Evolutionary conservation across 768 basidiomycete species (phyloP).

Genomic region (Boletales sp.): DNA sequence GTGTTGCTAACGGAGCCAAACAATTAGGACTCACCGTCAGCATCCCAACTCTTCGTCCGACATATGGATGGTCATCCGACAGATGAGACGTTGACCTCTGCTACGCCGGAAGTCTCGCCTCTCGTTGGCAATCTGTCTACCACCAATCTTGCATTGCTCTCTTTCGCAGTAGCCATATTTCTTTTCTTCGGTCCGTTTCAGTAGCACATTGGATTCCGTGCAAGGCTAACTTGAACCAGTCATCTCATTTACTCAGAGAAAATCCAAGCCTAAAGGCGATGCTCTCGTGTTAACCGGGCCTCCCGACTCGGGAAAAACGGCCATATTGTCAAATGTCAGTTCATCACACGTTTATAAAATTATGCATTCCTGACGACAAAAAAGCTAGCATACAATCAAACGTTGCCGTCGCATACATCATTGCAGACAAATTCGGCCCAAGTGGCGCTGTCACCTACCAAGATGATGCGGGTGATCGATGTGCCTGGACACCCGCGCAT

Average conservation of each 20-base stretch:
- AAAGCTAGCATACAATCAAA: slow-evolving; percentile 59
- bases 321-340: slow-evolving; percentile 68
- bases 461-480: slow-evolving; percentile 58
- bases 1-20: slow-evolving; percentile 21
- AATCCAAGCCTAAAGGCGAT: slow-evolving; percentile 48
- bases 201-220: not conserved
- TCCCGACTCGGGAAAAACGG: slow-evolving; percentile 78
- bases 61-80: slow-evolving; percentile 12
- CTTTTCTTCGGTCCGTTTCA: slow-evolving; percentile 41
- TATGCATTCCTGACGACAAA: slow-evolving; percentile 7
- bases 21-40: slow-evolving; percentile 2
- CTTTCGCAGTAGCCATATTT: slow-evolving; percentile 42
- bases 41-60: not conserved
- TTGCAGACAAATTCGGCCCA: slow-evolving; percentile 66
- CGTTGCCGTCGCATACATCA: slow-evolving; percentile 70
- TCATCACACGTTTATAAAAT: not conserved
- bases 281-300: slow-evolving; percentile 74
- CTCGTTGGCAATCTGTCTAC: slow-evolving; percentile 36
- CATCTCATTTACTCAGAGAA: slow-evolving; percentile 40
- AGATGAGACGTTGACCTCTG: slow-evolving; percentile 1
- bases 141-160: slow-evolving; percentile 37
- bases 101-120: slow-evolving; percentile 35
- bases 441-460: slow-evolving; percentile 41
- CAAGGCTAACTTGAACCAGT: slow-evolving; percentile 37
- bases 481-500: slow-evolving; percentile 85